Evolutionary conservation across 306 rosid genomes (phyloP), one percentile per base, ranked within the genome.

Genomic region (Cucumis hystrix): DNA sequence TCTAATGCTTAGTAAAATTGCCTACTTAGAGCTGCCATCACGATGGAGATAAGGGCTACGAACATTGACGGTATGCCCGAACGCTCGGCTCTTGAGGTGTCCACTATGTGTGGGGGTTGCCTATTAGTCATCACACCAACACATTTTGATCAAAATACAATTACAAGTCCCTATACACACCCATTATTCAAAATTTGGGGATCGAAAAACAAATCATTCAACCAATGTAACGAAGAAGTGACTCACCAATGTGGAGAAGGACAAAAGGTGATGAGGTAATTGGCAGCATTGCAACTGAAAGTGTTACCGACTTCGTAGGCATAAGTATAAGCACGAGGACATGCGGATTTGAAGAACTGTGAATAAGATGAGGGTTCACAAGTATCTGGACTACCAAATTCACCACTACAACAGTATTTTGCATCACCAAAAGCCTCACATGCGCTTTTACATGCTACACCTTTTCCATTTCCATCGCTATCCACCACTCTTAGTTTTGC

Each of bases 361-460:
- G 98, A 94, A 79, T 90, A 94, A 0, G 88, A 76, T 61, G 96
- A 88, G 0, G 98, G 97, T 30, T 77, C 84, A 43, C 98, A 94
- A 11, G 93, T 86, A 21, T 83, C 80, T 0, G 98, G 98, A 0
- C 83, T 81, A 8, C 80, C 88, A 75, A 85, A 94, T 6, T 87
- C 92, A 5, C 97, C 98, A 41, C 88, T 91, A 11, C 98, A 94
- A 23, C 98, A 94, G 69, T 88, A 94, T 65, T 81, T 86, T 0
- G 97, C 90, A 55, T 90, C 94, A 11, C 89, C 89, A 16, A 94
- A 94, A 0, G 96, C 98, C 23, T 85, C 97, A 59, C 97, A 94
- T 62, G 97, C 98, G 86, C 98, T 94, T 43, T 85, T 91, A 30
- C 98, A 94, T 20, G 94, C 98, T 54, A 94, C 97, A 58, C 88